phyloP scores from a whole-genome alignment of 108 stramenopile species.

The Schizochytrium sp. region DNA sequence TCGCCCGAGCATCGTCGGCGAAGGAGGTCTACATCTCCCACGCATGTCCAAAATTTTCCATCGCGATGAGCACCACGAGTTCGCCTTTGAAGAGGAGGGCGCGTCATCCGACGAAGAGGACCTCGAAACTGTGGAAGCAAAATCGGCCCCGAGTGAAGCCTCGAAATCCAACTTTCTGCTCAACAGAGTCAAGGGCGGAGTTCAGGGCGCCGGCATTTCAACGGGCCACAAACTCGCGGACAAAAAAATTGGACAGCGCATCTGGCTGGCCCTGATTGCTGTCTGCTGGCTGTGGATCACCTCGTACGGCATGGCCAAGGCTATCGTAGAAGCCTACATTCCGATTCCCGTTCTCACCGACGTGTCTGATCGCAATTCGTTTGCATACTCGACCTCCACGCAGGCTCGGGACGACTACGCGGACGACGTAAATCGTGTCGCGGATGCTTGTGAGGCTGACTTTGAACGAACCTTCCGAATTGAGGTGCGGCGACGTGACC shows the following conservation, averaged over 20 bases:
- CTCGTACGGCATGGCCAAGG: neutral
- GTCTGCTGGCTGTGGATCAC: constrained; percentile 3
- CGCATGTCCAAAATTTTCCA: neutral
- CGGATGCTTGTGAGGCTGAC: neutral
- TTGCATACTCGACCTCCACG: neutral
- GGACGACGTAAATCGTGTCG: neutral
- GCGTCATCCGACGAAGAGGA: neutral
- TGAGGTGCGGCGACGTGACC: neutral
- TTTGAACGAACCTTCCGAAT: neutral
- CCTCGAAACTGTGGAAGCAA: neutral
- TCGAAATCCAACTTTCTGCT: neutral
- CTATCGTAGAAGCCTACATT: neutral
- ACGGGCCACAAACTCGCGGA: neutral
- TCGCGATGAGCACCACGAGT: neutral
- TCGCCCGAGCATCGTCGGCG: neutral
- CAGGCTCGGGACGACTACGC: neutral
- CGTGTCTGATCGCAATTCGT: neutral
- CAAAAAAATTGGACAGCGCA: neutral
- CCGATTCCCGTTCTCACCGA: neutral
- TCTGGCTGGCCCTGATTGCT: neutral
- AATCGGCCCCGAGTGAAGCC: neutral
- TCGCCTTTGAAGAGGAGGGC: neutral
- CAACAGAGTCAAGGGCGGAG: neutral
- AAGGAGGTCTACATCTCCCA: neutral
- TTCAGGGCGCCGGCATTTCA: neutral